These are phyloP conservation scores for Fusarium sarcochroum DNA, from an alignment of 2,329 filamentous ascomycete species.

Conservation along the genomic window DNA sequence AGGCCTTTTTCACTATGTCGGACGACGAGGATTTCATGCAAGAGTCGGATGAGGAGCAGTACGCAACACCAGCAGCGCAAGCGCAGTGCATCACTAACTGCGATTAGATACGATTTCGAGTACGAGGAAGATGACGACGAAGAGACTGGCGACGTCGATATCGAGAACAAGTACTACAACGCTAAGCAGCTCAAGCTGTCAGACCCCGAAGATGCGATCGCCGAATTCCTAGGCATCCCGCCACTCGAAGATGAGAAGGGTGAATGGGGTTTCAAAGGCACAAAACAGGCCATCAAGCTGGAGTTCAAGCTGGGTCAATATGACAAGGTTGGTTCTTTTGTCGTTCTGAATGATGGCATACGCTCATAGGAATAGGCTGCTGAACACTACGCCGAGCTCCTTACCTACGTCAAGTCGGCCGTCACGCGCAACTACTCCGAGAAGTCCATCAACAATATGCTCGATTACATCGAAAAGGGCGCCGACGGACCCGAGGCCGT, in stretches of 20 bases:
- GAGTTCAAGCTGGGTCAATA: slow-evolving; percentile 95
- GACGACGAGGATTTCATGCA: slow-evolving; percentile 67
- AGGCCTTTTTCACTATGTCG: slow-evolving; percentile 58
- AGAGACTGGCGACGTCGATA: slow-evolving; percentile 88
- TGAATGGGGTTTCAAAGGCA: slow-evolving; percentile 98
- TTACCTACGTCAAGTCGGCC: slow-evolving; percentile 97
- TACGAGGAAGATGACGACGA: slow-evolving; percentile 95
- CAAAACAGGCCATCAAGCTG: slow-evolving; percentile 98
- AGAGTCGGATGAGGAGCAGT: slow-evolving; percentile 64
- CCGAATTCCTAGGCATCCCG: slow-evolving; percentile 92
- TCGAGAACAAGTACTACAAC: slow-evolving; percentile 99
- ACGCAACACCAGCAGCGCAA: slow-evolving; percentile 32
- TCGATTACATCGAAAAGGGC: slow-evolving; percentile 97
- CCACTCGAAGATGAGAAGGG: slow-evolving; percentile 90
- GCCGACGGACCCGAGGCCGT: slow-evolving; percentile 76
- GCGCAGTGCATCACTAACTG: slow-evolving; percentile 35
- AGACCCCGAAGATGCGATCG: slow-evolving; percentile 89
- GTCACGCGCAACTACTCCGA: slow-evolving; percentile 99
- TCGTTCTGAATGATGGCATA: neutral
- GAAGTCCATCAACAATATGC: slow-evolving; percentile 99
- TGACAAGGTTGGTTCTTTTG: slow-evolving; percentile 72
- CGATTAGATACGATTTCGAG: slow-evolving; percentile 87
- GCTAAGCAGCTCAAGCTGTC: slow-evolving; percentile 95
- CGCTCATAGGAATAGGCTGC: slow-evolving; percentile 74
- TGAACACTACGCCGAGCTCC: slow-evolving; percentile 92